These are phyloP conservation scores for Colletotrichum sp. DNA, from an alignment of 2,329 filamentous ascomycete species.

Conservation along the genomic window DNA sequence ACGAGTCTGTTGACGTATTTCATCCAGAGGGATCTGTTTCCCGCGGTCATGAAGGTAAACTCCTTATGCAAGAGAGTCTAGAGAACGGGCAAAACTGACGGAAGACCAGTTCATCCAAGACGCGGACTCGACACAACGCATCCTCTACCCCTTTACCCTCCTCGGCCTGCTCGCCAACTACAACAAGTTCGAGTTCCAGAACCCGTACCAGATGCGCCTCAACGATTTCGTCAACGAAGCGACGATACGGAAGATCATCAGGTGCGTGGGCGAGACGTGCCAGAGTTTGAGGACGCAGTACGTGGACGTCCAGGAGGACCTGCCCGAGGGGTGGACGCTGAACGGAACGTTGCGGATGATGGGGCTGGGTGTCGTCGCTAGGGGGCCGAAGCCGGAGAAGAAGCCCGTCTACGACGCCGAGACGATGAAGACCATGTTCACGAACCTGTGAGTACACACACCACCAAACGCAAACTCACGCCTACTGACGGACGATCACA, in stretches of 20 bases:
- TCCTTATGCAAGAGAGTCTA: neutral
- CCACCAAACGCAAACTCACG: neutral
- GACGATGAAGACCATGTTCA: constrained; percentile 82
- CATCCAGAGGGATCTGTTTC: constrained; percentile 92
- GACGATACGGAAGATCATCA: constrained; percentile 82
- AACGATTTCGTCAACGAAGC: constrained; percentile 95
- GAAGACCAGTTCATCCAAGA: constrained; percentile 77
- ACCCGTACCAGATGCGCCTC: constrained; percentile 89
- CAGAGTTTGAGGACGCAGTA: constrained; percentile 74
- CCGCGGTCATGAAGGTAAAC: constrained; percentile 87
- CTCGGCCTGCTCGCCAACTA: constrained; percentile 92
- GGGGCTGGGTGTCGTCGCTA: constrained; percentile 77
- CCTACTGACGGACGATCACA: constrained; percentile 40
- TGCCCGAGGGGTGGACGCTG: constrained; percentile 88
- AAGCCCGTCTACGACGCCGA: constrained; percentile 73
- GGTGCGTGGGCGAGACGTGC: constrained; percentile 77
- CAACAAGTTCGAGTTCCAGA: constrained; percentile 99
- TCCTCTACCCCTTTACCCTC: constrained; percentile 79
- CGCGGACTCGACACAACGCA: constrained; percentile 65
- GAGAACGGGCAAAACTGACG: neutral
- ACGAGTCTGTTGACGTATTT: constrained; percentile 95
- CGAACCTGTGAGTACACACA: constrained; percentile 67
- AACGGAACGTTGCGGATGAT: constrained; percentile 83
- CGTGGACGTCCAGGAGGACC: constrained; percentile 85
- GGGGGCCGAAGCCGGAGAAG: constrained; percentile 68